Percentiles rank a stretch among this genome's conserved stretches.
These are phyloP conservation scores for Pyricularia sp. DNA, from an alignment of 2,329 filamentous ascomycete genomes.

Conservation along the genomic window DNA sequence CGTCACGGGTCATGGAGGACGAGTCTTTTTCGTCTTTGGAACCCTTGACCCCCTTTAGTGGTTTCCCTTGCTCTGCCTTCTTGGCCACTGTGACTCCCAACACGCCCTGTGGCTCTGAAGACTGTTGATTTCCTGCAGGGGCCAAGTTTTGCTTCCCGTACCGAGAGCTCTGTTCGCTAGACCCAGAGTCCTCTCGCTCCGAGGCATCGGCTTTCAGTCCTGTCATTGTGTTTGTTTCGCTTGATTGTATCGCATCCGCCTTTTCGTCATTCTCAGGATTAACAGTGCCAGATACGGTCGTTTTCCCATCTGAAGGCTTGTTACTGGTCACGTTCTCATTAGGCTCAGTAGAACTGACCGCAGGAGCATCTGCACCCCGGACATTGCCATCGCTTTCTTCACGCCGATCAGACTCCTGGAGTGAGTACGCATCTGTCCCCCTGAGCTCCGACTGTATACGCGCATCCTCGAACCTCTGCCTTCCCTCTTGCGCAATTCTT, in stretches of 20 bases:
- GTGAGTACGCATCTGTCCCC: background rate
- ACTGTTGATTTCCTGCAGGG: background rate
- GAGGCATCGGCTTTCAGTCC: background rate
- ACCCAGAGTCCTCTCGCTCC: background rate
- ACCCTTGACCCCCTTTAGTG: background rate
- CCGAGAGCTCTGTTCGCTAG: background rate
- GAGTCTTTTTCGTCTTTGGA: background rate
- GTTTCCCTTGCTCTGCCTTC: background rate
- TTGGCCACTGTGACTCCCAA: background rate
- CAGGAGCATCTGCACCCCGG: background rate
- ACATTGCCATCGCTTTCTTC: background rate
- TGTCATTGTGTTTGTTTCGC: background rate
- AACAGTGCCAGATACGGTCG: background rate
- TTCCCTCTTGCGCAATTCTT: slow-evolving; percentile 46
- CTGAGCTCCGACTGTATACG: background rate
- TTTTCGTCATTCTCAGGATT: background rate
- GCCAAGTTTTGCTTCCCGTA: background rate
- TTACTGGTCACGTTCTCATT: background rate
- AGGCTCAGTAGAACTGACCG: background rate
- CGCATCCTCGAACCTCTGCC: background rate
- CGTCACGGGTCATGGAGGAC: background rate
- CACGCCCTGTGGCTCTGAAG: background rate
- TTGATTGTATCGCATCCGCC: background rate
- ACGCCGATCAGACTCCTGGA: background rate
- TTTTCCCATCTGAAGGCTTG: background rate